These are phyloP conservation scores for Termitomyces sp. DNA, from an alignment of 768 basidiomycete genomes.

Conservation along the genomic window DNA sequence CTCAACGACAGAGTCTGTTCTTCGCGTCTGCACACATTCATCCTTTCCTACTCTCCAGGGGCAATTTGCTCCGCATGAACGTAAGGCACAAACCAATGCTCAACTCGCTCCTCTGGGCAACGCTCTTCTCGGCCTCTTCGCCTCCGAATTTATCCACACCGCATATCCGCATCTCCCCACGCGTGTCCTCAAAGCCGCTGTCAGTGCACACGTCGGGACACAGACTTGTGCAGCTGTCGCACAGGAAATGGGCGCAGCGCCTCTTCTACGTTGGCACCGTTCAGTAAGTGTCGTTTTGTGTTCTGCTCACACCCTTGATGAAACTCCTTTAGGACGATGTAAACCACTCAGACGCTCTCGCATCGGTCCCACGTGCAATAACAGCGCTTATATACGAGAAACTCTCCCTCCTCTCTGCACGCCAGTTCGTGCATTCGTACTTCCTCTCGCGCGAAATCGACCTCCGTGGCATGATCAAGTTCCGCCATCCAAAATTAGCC, in stretches of 20 bases:
- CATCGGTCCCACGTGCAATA: slow-evolving; percentile 81
- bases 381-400: slow-evolving; percentile 87
- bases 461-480: slow-evolving; percentile 72
- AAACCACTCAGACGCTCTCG: slow-evolving; percentile 81
- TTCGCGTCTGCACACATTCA: slow-evolving; percentile 76
- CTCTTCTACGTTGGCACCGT: slow-evolving; percentile 79
- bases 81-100: slow-evolving; percentile 61
- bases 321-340: slow-evolving; percentile 38
- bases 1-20: slow-evolving; percentile 45
- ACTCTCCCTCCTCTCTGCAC: slow-evolving; percentile 78
- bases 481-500: slow-evolving; percentile 75
- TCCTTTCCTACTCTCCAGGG: slow-evolving; percentile 55
- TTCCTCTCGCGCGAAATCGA: slow-evolving; percentile 87
- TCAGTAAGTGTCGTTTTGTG: slow-evolving; percentile 40
- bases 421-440: slow-evolving; percentile 82
- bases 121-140: slow-evolving; percentile 85
- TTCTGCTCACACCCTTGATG: not conserved
- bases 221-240: slow-evolving; percentile 80
- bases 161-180: slow-evolving; percentile 90
- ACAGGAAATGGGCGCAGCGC: slow-evolving; percentile 74
- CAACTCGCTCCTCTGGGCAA: slow-evolving; percentile 77
- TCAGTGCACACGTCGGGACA: slow-evolving; percentile 89
- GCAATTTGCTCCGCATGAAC: slow-evolving; percentile 50
- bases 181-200: slow-evolving; percentile 83
- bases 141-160: slow-evolving; percentile 74